Base-by-base conservation (phyloP, 2,329 filamentous ascomycete genomes). In the Proliferodiscus dingleyae region DNA sequence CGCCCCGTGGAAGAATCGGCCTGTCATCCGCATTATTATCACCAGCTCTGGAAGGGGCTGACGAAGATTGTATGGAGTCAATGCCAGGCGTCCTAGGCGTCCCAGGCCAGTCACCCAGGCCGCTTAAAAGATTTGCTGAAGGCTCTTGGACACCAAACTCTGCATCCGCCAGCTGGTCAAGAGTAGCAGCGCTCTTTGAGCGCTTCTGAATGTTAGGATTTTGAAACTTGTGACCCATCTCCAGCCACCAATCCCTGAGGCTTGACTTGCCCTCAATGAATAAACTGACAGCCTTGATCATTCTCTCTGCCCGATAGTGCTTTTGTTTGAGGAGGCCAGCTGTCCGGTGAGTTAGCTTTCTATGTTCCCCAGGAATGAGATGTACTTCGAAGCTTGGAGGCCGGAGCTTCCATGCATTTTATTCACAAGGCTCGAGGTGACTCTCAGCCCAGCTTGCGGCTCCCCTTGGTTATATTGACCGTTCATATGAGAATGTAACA, bases 221-320 rank as follows among this genome's bases (percentile, higher is more conserved):
- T 37, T 60, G 54, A 30, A 45, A 47, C 32, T 51, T 55, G 39
- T 58, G 53, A 8, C 58, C 58, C 29, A 41, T 45, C 24, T 57
- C 47, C 5, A 60, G 16, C 60, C 59, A 61, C 59, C 58, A 61
- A 22, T 62, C 60, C 37, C 59, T 49, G 34, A 63, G 36, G n/a
- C 54, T 63, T 3, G 68, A 70, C 45, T 68, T 73, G 4, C 72
- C 72, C 46, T 77, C 74, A 5, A 78, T 73, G 43, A 78, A 80
- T 15, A 68, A 66, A 2, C 72, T 74, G 9, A 81, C 62, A 0
- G 76, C 75, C 13, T 73, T 69, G 32, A 73, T 73, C 65, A 74
- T 81, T 55, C 69, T 72, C 50, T 71, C 77, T 32, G 68, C 75
- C 53, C 70, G 71, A 55, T 68, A 72, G 53, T 72, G 75, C 53